Base-by-base conservation (phyloP, 352 stramenopile genomes). In the Pythium angustatum region DNA sequence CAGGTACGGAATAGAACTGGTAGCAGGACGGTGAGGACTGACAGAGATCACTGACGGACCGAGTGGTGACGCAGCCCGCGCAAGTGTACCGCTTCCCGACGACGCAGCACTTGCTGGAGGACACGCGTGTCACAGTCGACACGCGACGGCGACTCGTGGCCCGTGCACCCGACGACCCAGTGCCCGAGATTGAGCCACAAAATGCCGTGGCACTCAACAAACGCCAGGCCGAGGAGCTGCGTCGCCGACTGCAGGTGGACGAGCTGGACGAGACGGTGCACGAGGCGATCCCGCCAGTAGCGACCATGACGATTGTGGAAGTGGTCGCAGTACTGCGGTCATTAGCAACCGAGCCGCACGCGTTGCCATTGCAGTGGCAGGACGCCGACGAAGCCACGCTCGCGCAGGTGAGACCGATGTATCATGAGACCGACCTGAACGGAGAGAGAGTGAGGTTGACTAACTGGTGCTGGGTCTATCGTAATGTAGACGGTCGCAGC, bases 71-170 rank as follows among this genome's bases (percentile, higher is more conserved):
- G 40, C 49, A 91, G 85, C 72, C 81, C n/a, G 68, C 76, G 24
- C 45, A 74, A 27, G 54, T 76, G n/a, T 72, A 87, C 44, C 77
- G 82, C 8, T 90, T 88, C 62, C 81, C 82, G 12, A 52, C 69
- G 33, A 88, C 76, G 9, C 33, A 69, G n/a, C 79, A 90, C 24
- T 64, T 91, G 19, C 58, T 69, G 49, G 69, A 87, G 62, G 85
- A 93, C 57, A 87, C 78, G 14, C 44, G 78, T 19, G 76, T 87
- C 15, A 59, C 41, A 1, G 61, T 91, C 11, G 59, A 90, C 60
- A 24, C 22, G 28, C 34, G 54, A 3, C 60, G 33, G 48, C 78
- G 83, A 0, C 73, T 93, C 30, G 36, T 89, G 3, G 58, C 66
- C 14, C 66, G 36, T 21, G 26, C 62, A 27, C 43, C 63, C 0